phyloP scores from a whole-genome alignment of 257 asterid genomes.

The Salvia splendens region DNA sequence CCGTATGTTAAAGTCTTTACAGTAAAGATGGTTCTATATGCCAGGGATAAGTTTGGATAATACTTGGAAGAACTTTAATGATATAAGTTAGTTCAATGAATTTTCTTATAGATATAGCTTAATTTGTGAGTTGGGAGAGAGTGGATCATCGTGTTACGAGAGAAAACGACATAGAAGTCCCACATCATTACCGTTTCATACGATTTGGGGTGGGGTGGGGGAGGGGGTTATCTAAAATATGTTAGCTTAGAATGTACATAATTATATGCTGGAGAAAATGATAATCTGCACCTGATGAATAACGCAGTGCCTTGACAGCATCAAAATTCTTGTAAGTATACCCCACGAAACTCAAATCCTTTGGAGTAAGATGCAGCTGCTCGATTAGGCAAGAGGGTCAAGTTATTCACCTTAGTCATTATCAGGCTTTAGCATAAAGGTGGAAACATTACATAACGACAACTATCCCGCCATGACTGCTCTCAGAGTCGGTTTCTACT shows the following conservation, averaged over 20 bases:
- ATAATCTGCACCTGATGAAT: slow-evolving; percentile 58
- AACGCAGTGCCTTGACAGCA: slow-evolving; percentile 80
- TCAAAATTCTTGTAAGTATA: slow-evolving; percentile 92
- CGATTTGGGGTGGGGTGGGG: too few species aligned
- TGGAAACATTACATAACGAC: slow-evolving; percentile 23
- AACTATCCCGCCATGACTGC: background rate
- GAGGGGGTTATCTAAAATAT: too few species aligned
- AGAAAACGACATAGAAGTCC: too few species aligned
- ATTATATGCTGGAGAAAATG: background rate
- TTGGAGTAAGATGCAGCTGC: slow-evolving; percentile 64
- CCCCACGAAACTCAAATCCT: slow-evolving; percentile 88
- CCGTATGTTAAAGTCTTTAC: too few species aligned
- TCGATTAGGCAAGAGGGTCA: slow-evolving; percentile 30
- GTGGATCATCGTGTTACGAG: too few species aligned
- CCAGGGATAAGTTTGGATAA: slow-evolving; percentile 5
- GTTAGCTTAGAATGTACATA: too few species aligned
- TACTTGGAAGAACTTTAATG: too few species aligned
- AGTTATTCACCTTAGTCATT: slow-evolving; percentile 33
- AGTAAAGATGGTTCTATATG: background rate
- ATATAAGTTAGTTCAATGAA: too few species aligned
- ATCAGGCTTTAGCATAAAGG: slow-evolving; percentile 27
- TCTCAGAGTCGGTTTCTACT: background rate
- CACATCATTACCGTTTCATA: too few species aligned
- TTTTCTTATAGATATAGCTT: too few species aligned
- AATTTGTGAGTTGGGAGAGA: too few species aligned